These are phyloP conservation scores for Holtermannia corniformis DNA, from an alignment of 768 basidiomycete species.

Conservation along the genomic window DNA sequence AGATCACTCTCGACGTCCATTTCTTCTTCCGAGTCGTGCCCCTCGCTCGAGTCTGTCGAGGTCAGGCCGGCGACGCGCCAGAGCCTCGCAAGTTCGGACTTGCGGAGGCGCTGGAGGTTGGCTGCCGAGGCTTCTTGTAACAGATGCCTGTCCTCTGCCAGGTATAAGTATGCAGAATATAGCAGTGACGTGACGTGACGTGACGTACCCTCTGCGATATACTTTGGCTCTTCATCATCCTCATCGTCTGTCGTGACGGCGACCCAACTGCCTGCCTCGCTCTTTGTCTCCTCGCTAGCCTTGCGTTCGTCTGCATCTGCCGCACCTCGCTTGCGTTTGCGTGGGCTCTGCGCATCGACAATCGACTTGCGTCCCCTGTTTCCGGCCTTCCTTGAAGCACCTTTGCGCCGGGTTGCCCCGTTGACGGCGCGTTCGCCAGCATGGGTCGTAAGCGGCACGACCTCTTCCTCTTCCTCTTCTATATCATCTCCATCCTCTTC, in stretches of 20 bases:
- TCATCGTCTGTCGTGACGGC: slow-evolving; percentile 19
- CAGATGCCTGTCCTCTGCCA: slow-evolving; percentile 35
- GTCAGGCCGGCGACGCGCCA: slow-evolving; percentile 41
- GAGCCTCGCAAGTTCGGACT: slow-evolving; percentile 36
- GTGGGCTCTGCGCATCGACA: slow-evolving; percentile 11
- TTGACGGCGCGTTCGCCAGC: neutral
- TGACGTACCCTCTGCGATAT: slow-evolving; percentile 32
- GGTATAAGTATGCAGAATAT: neutral
- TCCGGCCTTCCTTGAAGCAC: neutral
- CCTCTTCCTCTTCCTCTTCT: slow-evolving; percentile 9
- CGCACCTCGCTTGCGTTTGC: slow-evolving; percentile 19
- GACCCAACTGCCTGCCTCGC: slow-evolving; percentile 22
- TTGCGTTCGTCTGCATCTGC: slow-evolving; percentile 4
- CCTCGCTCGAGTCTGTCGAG: slow-evolving; percentile 18
- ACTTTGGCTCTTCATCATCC: slow-evolving; percentile 27
- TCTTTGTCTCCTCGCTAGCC: slow-evolving; percentile 4
- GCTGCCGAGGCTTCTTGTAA: slow-evolving; percentile 32
- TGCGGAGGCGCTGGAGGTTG: slow-evolving; percentile 30
- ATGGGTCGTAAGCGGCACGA: neutral
- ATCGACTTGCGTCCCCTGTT: neutral
- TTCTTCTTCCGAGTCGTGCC: slow-evolving; percentile 13
- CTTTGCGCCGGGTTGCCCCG: neutral
- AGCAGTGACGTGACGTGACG: neutral
- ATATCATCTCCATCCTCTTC: slow-evolving; percentile 9
- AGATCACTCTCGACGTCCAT: slow-evolving; percentile 20